Conservation (phyloP, 768 basidiomycete genomes). For the Bullera alba region DNA sequence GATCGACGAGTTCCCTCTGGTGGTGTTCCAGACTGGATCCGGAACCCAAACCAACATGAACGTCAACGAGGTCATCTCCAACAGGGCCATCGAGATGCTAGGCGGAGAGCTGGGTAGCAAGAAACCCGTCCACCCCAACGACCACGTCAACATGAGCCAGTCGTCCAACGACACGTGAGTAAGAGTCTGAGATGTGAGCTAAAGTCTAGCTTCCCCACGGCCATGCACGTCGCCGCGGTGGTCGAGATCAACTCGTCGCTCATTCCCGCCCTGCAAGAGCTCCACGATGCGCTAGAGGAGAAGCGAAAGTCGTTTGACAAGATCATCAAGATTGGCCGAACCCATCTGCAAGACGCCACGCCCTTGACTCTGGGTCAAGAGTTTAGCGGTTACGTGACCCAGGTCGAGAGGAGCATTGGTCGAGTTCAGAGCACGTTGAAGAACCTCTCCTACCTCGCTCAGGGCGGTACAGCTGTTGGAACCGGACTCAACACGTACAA, state of each 20-base stretch:
- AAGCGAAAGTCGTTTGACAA: conserved; percentile 77
- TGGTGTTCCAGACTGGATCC: conserved; percentile 98
- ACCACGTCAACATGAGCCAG: conserved; percentile 99
- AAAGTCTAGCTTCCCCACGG: conserved; percentile 79
- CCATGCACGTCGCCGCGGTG: conserved; percentile 96
- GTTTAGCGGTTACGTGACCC: conserved; percentile 96
- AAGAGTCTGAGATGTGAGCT: no score
- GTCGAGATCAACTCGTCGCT: conserved; percentile 72
- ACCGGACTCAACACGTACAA: conserved; percentile 94
- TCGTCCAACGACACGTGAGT: conserved; percentile 95
- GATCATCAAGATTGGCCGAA: conserved; percentile 98
- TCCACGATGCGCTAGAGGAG: conserved; percentile 72
- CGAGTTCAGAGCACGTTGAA: conserved; percentile 75
- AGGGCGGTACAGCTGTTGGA: conserved; percentile 97
- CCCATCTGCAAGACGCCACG: conserved; percentile 94
- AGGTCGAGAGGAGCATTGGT: conserved; percentile 81
- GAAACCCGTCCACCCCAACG: conserved; percentile 96
- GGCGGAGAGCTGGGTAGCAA: conserved; percentile 94
- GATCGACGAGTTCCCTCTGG: conserved; percentile 90
- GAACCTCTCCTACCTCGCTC: conserved; percentile 79
- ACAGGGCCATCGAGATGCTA: conserved; percentile 92
- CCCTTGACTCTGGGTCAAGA: conserved; percentile 97
- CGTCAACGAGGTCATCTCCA: conserved; percentile 97
- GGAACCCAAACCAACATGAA: conserved; percentile 99
- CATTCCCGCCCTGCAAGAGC: conserved; percentile 74